Evolutionary conservation across 2,329 filamentous ascomycete genomes (phyloP).

Genomic region (Elsinoe ampelina): DNA sequence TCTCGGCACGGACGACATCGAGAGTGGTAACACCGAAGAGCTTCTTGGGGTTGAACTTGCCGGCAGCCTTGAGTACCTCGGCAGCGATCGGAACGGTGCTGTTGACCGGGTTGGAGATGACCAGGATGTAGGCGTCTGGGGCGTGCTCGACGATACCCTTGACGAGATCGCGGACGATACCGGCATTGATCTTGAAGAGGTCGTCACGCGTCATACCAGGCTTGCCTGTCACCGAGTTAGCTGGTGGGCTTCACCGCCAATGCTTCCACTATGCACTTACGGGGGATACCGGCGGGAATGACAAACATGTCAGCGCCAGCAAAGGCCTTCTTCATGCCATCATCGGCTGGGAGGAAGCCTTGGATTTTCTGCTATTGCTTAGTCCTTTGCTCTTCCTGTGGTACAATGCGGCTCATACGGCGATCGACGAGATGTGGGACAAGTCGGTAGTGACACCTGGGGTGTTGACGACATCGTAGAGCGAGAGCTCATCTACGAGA

Average conservation of each 20-base stretch:
- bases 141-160: constrained; percentile 78
- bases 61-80: constrained; percentile 88
- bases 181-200: constrained; percentile 99
- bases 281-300: constrained; percentile 95
- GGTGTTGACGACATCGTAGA: constrained; percentile 99
- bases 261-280: constrained; percentile 40
- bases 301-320: constrained; percentile 92
- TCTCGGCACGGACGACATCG: constrained; percentile 96
- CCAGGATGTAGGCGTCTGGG: constrained; percentile 87
- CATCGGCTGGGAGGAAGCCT: constrained; percentile 77
- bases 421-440: constrained; percentile 89
- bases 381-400: background rate
- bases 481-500: constrained; percentile 80
- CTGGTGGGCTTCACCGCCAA: background rate
- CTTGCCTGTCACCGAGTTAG: constrained; percentile 57
- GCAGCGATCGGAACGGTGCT: constrained; percentile 96
- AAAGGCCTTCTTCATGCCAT: constrained; percentile 77
- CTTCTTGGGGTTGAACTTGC: constrained; percentile 88
- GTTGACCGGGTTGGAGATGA: constrained; percentile 99
- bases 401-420: constrained; percentile 44
- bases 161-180: constrained; percentile 90
- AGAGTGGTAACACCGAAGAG: constrained; percentile 98
- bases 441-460: constrained; percentile 93
- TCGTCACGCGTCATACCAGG: constrained; percentile 99
- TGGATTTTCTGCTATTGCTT: constrained; percentile 58